Percentiles rank a stretch among this genome's conserved stretches.
Conservation (phyloP, 2,329 filamentous ascomycete genomes). For the Harringtonia aguacate region DNA sequence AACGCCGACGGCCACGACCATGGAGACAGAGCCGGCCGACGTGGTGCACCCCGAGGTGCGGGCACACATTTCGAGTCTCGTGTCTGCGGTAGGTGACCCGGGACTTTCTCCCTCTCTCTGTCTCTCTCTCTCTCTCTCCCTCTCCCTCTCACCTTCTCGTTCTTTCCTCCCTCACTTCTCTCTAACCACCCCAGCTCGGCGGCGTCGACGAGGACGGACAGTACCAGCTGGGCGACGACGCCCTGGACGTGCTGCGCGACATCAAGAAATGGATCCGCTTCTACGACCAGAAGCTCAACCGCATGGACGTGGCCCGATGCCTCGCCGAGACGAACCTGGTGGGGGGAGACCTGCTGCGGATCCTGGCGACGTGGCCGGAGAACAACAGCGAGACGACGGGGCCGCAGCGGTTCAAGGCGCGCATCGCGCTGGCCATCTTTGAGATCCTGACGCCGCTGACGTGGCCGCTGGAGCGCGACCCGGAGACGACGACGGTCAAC, state of each 20-base stretch:
- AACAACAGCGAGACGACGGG: conserved; percentile 58
- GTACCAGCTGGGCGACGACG: conserved; percentile 89
- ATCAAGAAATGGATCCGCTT: conserved; percentile 91
- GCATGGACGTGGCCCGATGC: conserved; percentile 89
- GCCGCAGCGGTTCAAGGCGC: conserved; percentile 65
- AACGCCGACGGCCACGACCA: too few species aligned
- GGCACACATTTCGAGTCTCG: conserved; percentile 85
- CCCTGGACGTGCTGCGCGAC: conserved; percentile 82
- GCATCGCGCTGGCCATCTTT: conserved; percentile 74
- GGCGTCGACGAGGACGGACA: conserved; percentile 70
- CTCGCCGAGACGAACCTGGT: conserved; percentile 88
- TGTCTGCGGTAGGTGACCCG: conserved; percentile 72
- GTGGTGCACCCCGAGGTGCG: conserved; percentile 85
- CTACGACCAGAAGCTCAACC: conserved; percentile 86
- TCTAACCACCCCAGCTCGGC: conserved; percentile 47
- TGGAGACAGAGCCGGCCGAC: conserved; percentile 26
- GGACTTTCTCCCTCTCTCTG: too few species aligned
- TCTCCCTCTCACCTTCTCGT: background rate
- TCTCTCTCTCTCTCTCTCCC: too few species aligned
- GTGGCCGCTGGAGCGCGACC: conserved; percentile 78
- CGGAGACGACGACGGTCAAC: conserved; percentile 77
- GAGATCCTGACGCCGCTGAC: conserved; percentile 88
- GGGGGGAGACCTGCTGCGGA: conserved; percentile 79
- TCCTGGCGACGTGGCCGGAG: conserved; percentile 72
- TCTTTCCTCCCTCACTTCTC: background rate